A percentile compares a stretch with the other conserved stretches of the same genome.
phyloP scores from a whole-genome alignment of 371 early-diverging fungal genomes.

The Coemansia sp. region DNA sequence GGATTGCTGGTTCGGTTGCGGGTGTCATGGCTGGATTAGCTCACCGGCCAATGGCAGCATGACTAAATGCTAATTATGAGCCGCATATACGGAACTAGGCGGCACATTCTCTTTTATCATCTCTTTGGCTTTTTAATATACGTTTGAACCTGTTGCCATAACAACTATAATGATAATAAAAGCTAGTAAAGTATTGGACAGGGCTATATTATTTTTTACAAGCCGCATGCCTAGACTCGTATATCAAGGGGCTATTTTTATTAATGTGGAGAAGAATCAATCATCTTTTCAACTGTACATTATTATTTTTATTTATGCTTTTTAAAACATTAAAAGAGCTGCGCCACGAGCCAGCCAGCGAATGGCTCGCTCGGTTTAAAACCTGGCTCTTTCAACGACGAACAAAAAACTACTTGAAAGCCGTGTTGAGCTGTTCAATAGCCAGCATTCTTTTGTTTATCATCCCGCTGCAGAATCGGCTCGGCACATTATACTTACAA shows the following conservation, averaged over 20 bases:
- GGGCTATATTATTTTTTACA: too few species aligned
- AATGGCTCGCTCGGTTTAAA: neutral
- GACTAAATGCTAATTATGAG: too few species aligned
- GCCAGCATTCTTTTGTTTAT: conserved; percentile 31
- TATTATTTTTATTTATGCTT: neutral
- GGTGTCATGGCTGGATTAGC: too few species aligned
- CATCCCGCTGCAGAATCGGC: conserved; percentile 10
- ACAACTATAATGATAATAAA: too few species aligned
- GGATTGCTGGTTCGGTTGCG: too few species aligned
- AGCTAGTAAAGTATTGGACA: too few species aligned
- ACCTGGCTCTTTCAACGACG: conserved; percentile 20
- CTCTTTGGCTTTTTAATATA: neutral
- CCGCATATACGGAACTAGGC: too few species aligned
- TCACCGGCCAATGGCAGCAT: too few species aligned
- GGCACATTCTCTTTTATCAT: too few species aligned
- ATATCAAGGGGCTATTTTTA: neutral
- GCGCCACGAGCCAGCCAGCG: neutral
- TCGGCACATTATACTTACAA: conserved; percentile 33
- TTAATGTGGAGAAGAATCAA: neutral
- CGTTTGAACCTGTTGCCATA: neutral
- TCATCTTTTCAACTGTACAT: too few species aligned
- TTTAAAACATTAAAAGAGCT: neutral
- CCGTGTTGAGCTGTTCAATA: conserved; percentile 27
- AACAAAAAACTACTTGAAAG: conserved; percentile 36
- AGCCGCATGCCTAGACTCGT: neutral